These are phyloP conservation scores for Cystofilobasidium capitatum DNA, from an alignment of 768 basidiomycete species.

Conservation along the genomic window DNA sequence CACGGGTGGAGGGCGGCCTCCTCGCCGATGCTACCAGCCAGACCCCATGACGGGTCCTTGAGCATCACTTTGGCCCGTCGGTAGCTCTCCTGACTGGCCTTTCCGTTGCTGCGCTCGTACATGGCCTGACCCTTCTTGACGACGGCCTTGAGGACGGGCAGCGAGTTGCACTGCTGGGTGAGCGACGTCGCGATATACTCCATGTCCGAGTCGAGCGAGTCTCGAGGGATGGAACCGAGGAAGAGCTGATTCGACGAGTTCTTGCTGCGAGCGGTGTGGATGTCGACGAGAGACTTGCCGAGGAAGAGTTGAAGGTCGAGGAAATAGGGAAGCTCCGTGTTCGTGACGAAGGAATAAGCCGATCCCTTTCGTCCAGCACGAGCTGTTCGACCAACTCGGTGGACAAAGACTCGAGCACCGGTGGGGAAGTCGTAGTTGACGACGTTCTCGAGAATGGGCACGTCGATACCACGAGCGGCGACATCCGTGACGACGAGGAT, in stretches of 20 bases:
- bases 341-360: slow-evolving; percentile 90
- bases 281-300: slow-evolving; percentile 53
- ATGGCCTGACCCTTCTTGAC: slow-evolving; percentile 81
- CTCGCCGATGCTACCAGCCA: slow-evolving; percentile 48
- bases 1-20: slow-evolving; percentile 63
- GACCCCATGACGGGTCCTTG: slow-evolving; percentile 57
- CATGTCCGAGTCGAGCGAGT: slow-evolving; percentile 67
- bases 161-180: slow-evolving; percentile 42
- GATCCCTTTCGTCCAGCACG: slow-evolving; percentile 88
- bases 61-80: slow-evolving; percentile 79
- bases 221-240: slow-evolving; percentile 72
- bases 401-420: slow-evolving; percentile 84
- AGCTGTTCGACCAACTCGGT: slow-evolving; percentile 93
- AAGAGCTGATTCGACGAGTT: slow-evolving; percentile 44
- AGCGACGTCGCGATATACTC: slow-evolving; percentile 52
- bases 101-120: slow-evolving; percentile 89
- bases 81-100: slow-evolving; percentile 76
- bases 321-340: slow-evolving; percentile 75
- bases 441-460: slow-evolving; percentile 90
- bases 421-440: slow-evolving; percentile 98
- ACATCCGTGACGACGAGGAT: slow-evolving; percentile 95
- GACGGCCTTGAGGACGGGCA: slow-evolving; percentile 62
- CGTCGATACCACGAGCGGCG: slow-evolving; percentile 95
- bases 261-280: background rate
- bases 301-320: slow-evolving; percentile 89